Base-by-base conservation (phyloP, 306 rosid genomes). In the Castanospermum australe region DNA sequence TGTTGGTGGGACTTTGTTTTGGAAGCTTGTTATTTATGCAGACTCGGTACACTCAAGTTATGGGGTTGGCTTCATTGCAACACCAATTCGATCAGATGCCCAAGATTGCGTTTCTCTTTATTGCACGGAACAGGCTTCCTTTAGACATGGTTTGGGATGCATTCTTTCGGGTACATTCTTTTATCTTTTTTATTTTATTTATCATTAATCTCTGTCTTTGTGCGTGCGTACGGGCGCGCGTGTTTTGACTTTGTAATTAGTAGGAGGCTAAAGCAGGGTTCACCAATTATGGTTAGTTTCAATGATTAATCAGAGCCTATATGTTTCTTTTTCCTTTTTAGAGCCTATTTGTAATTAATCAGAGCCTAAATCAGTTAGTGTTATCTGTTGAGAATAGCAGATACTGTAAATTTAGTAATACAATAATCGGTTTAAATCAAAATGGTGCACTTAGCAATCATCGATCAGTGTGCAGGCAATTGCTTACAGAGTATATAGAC, bases 21-120 rank as follows among this genome's bases (percentile, higher is more conserved):
- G 97, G 90, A 51, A 87, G 93, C 56, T 83, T 93, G 82, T 62
- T 89, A 59, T 62, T 87, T 47, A 88, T 92, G 90, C 99, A 93
- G 87, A 88, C 81, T 68, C 89, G 69, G 83, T 93, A 79, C 84
- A 76, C 86, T 83, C 86, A 87, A 81, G 85, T 96, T 42, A 79
- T 78, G 87, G 89, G 81, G 69, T 69, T 93, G 64, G 76, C 85
- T 67, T 82, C 98, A 20, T 76, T 89, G 88, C 90, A 85, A 61
- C 86, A 74, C 72, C 87, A 22, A 57, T 63, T 88, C 47, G 81
- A 79, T 67, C 86, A 81, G 63, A 65, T 12, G 36, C 97, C 98
- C 18, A 94, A 90, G 85, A 88, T 96, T 81, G 99, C 98, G 14
- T 93, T 96, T 85, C 86, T 96, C 77, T 96, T 96, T 88, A 91